A percentile compares a stretch with the other conserved stretches of the same genome.
phyloP scores from a whole-genome alignment of 2,329 filamentous ascomycete genomes.

The Claviceps quebecensis region DNA sequence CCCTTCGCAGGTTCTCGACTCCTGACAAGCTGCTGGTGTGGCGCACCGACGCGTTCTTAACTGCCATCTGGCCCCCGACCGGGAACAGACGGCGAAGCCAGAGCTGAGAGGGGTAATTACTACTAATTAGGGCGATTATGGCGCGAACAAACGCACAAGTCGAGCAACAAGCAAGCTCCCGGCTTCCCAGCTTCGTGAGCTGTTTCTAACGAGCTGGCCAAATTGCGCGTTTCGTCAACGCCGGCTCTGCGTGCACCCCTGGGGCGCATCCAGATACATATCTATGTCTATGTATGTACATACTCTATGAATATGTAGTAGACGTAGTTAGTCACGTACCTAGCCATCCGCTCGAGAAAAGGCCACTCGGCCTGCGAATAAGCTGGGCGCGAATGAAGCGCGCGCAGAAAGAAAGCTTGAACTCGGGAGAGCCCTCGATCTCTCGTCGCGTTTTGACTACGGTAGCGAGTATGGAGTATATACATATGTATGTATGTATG shows the following conservation, averaged over 20 bases:
- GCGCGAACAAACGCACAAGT: no score
- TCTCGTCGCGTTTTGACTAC: neutral
- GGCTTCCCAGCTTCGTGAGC: neutral
- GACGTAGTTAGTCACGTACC: no score
- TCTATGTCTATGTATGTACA: no score
- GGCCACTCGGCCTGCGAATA: no score
- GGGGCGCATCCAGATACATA: neutral
- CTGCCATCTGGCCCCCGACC: slow-evolving; percentile 1
- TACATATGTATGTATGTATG: no score
- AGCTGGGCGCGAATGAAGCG: neutral
- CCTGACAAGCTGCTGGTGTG: slow-evolving; percentile 5
- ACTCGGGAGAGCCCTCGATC: neutral
- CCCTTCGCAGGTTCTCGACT: neutral
- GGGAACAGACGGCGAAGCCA: slow-evolving; percentile 4
- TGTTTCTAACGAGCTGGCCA: neutral
- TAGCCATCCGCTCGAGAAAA: no score
- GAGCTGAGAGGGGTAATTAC: no score
- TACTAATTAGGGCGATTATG: no score
- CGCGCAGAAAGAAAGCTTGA: neutral
- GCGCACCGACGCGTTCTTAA: slow-evolving; percentile 9
- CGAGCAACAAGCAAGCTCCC: neutral
- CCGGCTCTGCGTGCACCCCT: neutral
- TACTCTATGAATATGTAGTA: no score
- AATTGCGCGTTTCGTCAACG: no score
- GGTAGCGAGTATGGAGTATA: no score